Percentiles rank a stretch among this genome's conserved stretches.
phyloP scores from a whole-genome alignment of 2,329 filamentous ascomycete species.

The Alternaria conjuncta region DNA sequence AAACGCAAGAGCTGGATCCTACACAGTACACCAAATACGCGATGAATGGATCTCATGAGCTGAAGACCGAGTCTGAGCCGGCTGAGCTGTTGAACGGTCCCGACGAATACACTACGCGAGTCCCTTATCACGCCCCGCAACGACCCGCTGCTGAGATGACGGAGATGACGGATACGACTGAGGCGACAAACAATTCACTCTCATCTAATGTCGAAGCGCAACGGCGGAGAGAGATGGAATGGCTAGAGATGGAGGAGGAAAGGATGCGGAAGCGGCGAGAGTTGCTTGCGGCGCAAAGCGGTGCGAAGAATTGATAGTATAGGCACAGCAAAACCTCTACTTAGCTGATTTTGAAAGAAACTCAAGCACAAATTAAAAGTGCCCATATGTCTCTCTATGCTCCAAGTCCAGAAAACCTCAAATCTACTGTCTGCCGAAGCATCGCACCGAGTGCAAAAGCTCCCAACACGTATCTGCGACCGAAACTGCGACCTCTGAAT shows the following conservation, averaged over 20 bases:
- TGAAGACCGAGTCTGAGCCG: background rate
- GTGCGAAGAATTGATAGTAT: background rate
- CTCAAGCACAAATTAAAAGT: too few species aligned
- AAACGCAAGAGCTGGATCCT: background rate
- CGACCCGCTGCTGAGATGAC: background rate
- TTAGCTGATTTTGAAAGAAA: background rate
- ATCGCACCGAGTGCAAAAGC: background rate
- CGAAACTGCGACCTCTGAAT: background rate
- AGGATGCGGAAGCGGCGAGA: constrained; percentile 2
- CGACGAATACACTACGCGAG: background rate
- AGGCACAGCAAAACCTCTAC: background rate
- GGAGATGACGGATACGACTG: background rate
- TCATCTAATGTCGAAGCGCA: constrained; percentile 1
- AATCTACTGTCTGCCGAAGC: background rate
- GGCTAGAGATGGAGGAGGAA: constrained; percentile 12
- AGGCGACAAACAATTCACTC: background rate
- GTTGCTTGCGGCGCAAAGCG: background rate
- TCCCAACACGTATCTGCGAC: background rate
- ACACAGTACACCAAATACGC: background rate
- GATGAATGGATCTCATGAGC: background rate
- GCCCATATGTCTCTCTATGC: too few species aligned
- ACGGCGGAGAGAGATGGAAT: constrained; percentile 11
- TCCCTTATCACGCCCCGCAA: background rate
- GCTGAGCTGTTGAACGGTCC: background rate
- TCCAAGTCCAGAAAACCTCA: too few species aligned